Evolutionary conservation across 495 filamentous ascomycete species (phyloP), one percentile per base, ranked within the genome.

Genomic region (Trichoderma parareesei): DNA sequence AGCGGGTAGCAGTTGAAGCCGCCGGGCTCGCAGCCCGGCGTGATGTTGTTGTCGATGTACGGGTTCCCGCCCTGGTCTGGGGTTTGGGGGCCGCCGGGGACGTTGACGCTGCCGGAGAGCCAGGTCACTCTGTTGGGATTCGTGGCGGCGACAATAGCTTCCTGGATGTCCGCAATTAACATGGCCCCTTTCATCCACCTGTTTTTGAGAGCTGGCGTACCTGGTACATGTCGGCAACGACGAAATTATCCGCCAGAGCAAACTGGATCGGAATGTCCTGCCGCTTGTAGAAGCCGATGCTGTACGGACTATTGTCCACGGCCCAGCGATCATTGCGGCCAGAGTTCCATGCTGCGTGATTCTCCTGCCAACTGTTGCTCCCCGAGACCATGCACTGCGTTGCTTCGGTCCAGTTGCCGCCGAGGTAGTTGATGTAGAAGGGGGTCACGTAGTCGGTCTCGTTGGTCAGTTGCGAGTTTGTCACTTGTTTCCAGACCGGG

Each of bases 41-140:
- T 78, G 67, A 83, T 81, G 65, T 82, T 83, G 68, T 85, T 85
- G 67, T 85, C 82, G 64, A 83, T 76, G 57, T 83, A 83, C 0
- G 69, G 69, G n/a, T 76, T 71, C 37, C 81, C 80, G 14, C 82
- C 81, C 65, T 81, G 67, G 44, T 71, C 68, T 16, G 72, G 62
- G 14, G 64, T 71, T 64, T 82, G 80, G 14, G 81, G 80, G 41
- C 74, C 69, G 9, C 82, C 82, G 5, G 81, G 81, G 0, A 79
- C 78, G 67, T 85, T 84, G 65, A 84, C 75, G 0, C 77, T 79
- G 18, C 82, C 82, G 60, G 78, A 81, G 16, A 79, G 75, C 72
- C 82, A 75, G n/a, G 79, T 78, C 5, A 83, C 82, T 46, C 82
- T 80, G 64, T 85, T 85, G 4, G 82, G 81, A 64, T 79, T 83